These are phyloP conservation scores for Boletus mariae DNA, from an alignment of 1,284 basidiomycete species.

Conservation along the genomic window DNA sequence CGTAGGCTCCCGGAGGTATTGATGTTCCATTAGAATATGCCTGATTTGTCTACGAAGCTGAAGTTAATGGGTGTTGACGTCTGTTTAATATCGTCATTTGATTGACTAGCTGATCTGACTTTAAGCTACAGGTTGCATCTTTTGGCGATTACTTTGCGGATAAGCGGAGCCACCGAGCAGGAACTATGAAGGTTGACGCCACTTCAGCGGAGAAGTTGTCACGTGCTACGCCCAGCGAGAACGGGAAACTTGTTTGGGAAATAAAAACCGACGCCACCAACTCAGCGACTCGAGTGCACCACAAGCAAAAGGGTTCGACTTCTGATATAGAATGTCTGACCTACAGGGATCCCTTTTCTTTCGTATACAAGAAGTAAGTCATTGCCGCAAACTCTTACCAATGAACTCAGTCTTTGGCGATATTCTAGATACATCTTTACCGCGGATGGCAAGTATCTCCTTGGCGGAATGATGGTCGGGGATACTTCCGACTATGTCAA, in stretches of 20 bases:
- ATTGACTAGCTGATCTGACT: conserved; percentile 5
- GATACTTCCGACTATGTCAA: conserved; percentile 72
- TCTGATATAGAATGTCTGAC: conserved; percentile 57
- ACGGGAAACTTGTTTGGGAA: neutral
- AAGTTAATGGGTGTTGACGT: conserved; percentile 77
- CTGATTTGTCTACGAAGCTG: conserved; percentile 60
- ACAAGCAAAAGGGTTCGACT: conserved; percentile 27
- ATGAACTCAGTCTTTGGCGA: neutral
- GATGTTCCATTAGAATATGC: conserved; percentile 38
- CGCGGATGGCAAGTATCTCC: conserved; percentile 67
- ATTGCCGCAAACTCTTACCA: neutral
- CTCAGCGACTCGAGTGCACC: neutral
- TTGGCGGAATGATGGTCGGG: conserved; percentile 82
- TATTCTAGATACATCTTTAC: conserved; percentile 59
- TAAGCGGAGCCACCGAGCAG: conserved; percentile 31
- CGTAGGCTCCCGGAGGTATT: conserved; percentile 24
- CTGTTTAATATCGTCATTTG: conserved; percentile 11
- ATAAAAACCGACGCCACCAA: conserved; percentile 10
- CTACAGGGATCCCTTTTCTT: conserved; percentile 71
- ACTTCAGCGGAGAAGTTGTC: neutral
- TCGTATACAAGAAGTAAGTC: conserved; percentile 66
- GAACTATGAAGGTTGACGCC: neutral
- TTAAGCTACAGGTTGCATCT: conserved; percentile 49
- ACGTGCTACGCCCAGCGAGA: neutral
- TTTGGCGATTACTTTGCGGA: conserved; percentile 78